Conservation (phyloP, 2,329 filamentous ascomycete species). For the Coniochaeta prunicola region DNA sequence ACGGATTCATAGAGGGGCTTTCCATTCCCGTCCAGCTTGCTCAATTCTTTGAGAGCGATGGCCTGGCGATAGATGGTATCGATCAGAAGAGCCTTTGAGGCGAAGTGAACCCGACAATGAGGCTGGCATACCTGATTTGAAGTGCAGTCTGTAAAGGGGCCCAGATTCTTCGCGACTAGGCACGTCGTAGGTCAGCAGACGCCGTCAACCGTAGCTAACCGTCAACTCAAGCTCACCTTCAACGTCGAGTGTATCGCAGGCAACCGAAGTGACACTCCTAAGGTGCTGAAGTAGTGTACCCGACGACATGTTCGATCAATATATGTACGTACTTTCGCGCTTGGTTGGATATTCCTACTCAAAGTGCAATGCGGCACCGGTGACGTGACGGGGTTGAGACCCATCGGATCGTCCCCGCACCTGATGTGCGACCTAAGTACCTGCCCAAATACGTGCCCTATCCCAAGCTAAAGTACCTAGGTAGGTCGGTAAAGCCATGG, state of each 20-base stretch:
- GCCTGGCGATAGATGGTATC: constrained; percentile 28
- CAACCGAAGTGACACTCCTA: constrained; percentile 34
- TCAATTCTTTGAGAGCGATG: constrained; percentile 41
- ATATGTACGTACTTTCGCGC: no score
- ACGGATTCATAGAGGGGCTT: constrained; percentile 28
- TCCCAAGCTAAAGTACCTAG: no score
- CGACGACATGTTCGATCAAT: background rate
- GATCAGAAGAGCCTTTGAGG: background rate
- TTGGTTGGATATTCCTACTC: background rate
- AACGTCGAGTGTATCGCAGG: constrained; percentile 44
- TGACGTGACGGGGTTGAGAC: no score
- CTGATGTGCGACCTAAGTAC: no score
- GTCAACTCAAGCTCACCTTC: constrained; percentile 30
- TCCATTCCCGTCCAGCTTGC: constrained; percentile 17
- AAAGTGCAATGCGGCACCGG: no score
- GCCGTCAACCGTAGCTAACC: background rate
- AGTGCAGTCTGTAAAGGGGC: constrained; percentile 44
- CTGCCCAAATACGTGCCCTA: no score
- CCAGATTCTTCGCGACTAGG: constrained; percentile 35
- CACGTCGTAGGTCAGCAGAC: background rate
- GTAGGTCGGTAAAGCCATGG: no score
- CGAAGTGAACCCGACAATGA: background rate
- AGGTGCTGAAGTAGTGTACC: constrained; percentile 31
- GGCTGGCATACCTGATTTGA: constrained; percentile 38
- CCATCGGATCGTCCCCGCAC: no score